Percentiles rank a stretch among this genome's conserved stretches.
Conservation (phyloP, 2,329 filamentous ascomycete genomes). For the Hypoxylon sp. region DNA sequence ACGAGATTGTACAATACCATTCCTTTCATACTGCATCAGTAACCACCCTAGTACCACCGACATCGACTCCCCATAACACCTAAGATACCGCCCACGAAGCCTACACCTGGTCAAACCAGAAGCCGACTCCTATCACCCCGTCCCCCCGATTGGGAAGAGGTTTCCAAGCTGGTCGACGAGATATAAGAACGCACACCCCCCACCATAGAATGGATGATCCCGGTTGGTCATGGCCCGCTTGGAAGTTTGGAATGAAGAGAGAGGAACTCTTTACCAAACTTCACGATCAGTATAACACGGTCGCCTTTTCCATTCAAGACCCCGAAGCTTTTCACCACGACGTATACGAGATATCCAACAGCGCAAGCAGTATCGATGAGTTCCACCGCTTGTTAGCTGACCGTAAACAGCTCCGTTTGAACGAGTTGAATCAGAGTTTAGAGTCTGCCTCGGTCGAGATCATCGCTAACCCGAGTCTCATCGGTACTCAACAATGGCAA, state of each 20-base stretch:
- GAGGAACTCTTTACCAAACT: slow-evolving; percentile 71
- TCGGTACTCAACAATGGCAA: slow-evolving; percentile 73
- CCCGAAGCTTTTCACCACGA: slow-evolving; percentile 74
- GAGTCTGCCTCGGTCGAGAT: slow-evolving; percentile 73
- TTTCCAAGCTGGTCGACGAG: slow-evolving; percentile 18
- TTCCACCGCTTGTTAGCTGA: slow-evolving; percentile 69
- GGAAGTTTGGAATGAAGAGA: slow-evolving; percentile 75
- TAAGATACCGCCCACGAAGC: slow-evolving; percentile 32
- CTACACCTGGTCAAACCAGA: slow-evolving; percentile 10
- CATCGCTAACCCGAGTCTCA: slow-evolving; percentile 71
- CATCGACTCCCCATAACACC: slow-evolving; percentile 25
- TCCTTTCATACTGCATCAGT: slow-evolving; percentile 41
- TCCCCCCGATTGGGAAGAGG: slow-evolving; percentile 15
- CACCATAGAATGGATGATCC: slow-evolving; percentile 68
- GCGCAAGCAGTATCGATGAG: slow-evolving; percentile 66
- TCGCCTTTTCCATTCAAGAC: slow-evolving; percentile 70
- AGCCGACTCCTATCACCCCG: slow-evolving; percentile 15
- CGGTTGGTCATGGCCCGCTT: slow-evolving; percentile 69
- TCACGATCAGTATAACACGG: slow-evolving; percentile 73
- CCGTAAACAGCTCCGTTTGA: slow-evolving; percentile 68
- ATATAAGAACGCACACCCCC: slow-evolving; percentile 7
- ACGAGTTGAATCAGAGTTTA: slow-evolving; percentile 69
- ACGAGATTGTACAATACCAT: slow-evolving; percentile 48
- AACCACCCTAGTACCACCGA: slow-evolving; percentile 40
- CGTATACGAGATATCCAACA: slow-evolving; percentile 70